These are phyloP conservation scores for Senna tora DNA, from an alignment of 306 rosid genomes.

Conservation along the genomic window DNA sequence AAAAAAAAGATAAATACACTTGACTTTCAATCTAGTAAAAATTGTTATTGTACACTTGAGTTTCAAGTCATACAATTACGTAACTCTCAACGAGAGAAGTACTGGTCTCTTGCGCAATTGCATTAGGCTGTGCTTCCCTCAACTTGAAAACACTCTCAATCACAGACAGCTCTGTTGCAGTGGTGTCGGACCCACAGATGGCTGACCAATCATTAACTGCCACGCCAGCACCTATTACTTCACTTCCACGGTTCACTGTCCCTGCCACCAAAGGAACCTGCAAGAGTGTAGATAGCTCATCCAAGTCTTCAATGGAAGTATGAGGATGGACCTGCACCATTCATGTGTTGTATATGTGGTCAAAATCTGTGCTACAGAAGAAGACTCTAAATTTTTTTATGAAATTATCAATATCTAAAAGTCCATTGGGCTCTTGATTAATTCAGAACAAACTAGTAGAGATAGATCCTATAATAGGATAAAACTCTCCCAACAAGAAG, in stretches of 20 bases:
- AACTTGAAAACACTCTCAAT: slow-evolving; percentile 90
- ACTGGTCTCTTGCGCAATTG: slow-evolving; percentile 87
- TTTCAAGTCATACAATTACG: too few species aligned
- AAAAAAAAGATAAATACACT: too few species aligned
- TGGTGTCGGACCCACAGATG: slow-evolving; percentile 93
- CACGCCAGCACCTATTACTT: slow-evolving; percentile 84
- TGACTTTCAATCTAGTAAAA: too few species aligned
- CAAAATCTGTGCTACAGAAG: too few species aligned
- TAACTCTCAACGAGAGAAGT: slow-evolving; percentile 78
- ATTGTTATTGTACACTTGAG: too few species aligned
- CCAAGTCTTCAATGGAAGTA: slow-evolving; percentile 88
- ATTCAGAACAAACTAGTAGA: too few species aligned
- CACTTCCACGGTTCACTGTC: slow-evolving; percentile 88
- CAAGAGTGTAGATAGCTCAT: slow-evolving; percentile 92
- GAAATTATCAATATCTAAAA: too few species aligned
- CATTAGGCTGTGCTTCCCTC: slow-evolving; percentile 84
- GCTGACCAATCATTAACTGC: slow-evolving; percentile 94
- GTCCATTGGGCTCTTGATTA: too few species aligned
- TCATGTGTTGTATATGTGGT: not conserved
- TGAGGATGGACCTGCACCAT: slow-evolving; percentile 86
- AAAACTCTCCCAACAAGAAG: too few species aligned
- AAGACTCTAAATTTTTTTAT: too few species aligned
- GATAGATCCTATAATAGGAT: too few species aligned
- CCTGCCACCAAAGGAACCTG: slow-evolving; percentile 96
- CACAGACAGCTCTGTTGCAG: slow-evolving; percentile 93